Evolutionary conservation across 129 eudicot species (phyloP), one percentile per base, ranked within the genome.

Genomic region (Flaveria brownii): DNA sequence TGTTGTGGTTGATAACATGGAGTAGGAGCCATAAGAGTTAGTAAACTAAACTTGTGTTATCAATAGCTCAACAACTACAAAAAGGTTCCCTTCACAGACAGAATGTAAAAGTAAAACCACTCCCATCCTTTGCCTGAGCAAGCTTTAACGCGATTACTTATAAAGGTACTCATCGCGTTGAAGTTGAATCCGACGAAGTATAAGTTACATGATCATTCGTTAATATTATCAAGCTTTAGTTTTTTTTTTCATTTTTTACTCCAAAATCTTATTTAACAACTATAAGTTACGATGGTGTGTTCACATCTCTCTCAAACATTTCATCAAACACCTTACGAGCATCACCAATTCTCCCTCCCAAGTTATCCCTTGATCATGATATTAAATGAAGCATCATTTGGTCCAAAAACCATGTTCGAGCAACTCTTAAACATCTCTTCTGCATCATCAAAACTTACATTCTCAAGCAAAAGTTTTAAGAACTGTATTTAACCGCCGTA

Each of bases 1-100:
- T 57, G 78, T 41, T 46, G 74, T 52, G 55, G 76, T 72, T 57
- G 77, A 73, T 72, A 52, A 72, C 50, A 72, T 73, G 79, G 72
- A 75, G 68, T 14, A 20, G 77, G 68, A 57, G 77, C 15, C 26
- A 26, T 45, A 59, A 59, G 69, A 73, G 78, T 73, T 73, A 23
- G 69, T 73, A 23, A 73, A 73, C 69, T 73, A 43, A 73, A 73
- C 69, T 73, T 20, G 57, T 57, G 68, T 23, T 15, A 57, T 45
- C 22, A 41, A 73, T 23, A 63, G 8, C 69, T 22, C 42, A 42
- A 60, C 70, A 73, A 41, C 78, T 23, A 7, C 76, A 33, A 51
- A 71, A 51, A 49, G 64, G 65, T 51, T 43, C 39, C 20, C 9
- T 57, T 54, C 8, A 12, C 36, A 20, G 10, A 12, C 36, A 20